Conservation (phyloP, 108 stramenopile species). For the Cyclotella distinguenda region DNA sequence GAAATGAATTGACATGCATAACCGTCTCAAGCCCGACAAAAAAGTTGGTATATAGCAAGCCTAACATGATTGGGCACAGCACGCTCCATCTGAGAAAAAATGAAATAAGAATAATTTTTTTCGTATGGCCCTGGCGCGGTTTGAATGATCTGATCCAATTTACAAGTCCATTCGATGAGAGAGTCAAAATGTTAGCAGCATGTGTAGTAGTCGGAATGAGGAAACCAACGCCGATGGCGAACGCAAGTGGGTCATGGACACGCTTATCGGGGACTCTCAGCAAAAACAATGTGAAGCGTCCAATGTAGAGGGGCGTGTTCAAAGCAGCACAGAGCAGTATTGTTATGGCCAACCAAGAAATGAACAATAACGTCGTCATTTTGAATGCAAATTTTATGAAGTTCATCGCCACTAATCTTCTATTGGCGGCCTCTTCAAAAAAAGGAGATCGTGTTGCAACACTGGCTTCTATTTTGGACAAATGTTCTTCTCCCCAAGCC, state of each 20-base stretch:
- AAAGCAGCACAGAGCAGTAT: conserved; percentile 37
- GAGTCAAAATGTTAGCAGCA: conserved; percentile 26
- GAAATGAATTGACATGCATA: not conserved
- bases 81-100: conserved; percentile 54
- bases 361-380: conserved; percentile 44
- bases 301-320: conserved; percentile 56
- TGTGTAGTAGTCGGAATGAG: conserved; percentile 47
- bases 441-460: conserved; percentile 68
- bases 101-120: conserved; percentile 34
- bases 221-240: conserved; percentile 58
- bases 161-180: conserved; percentile 8
- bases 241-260: conserved; percentile 79
- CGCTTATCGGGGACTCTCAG: conserved; percentile 58
- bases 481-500: conserved; percentile 77
- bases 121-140: conserved; percentile 48
- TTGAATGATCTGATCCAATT: conserved; percentile 50
- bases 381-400: conserved; percentile 35
- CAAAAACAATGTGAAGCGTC: conserved; percentile 50
- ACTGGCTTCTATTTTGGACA: conserved; percentile 70
- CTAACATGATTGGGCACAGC: conserved; percentile 62
- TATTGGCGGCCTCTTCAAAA: conserved; percentile 30
- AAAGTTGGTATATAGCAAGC: conserved; percentile 55
- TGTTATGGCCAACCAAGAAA: conserved; percentile 73
- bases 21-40: conserved; percentile 28
- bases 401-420: not conserved